Evolutionary conservation across 805 yeast genomes (phyloP), one percentile per base, ranked within the genome.

Genomic region (Wickerhamomyces ciferrii): DNA sequence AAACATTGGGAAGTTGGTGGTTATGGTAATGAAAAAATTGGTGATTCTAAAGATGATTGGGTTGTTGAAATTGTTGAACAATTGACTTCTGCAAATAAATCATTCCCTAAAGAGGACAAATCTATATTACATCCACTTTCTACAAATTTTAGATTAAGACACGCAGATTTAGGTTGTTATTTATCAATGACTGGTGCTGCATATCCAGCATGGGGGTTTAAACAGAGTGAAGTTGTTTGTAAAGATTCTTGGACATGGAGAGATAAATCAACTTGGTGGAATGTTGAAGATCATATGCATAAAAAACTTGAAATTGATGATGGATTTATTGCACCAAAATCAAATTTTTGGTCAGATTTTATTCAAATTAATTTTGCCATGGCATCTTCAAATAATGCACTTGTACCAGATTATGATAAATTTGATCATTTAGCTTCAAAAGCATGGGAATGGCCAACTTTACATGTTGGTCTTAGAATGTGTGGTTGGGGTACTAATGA

Each of bases 31-130:
- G 73, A 76, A 42, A 71, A 76, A 0, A 62, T 81, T 49, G 92
- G 94, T 50, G 98, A 92, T 59, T 65, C 64, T 4, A 86, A 87
- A 59, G 97, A 91, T 62, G 84, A 94, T 65, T 94, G 99, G 99
- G 69, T 84, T 35, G 71, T 92, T 39, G 96, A 92, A 68, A 75
- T 94, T 53, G 86, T 80, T 46, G 78, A 79, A 41, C 92, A 86
- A 61, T 55, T 53, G 9, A 39, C 42, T n/a, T 71, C 60, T 11
- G 27, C 48, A 2, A 68, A 54, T 45, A 42, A 42, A 60, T 74
- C 45, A 63, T 78, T 15, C 54, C 72, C 48, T 45, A 74, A 74
- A 39, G 60, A 69, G 42, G 87, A 86, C 62, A 72, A 73, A 47
- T 57, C 62, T 7, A 73, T 74, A 49, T 40, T 87, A 10, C 96